A percentile compares a stretch with the other conserved stretches of the same genome.
Evolutionary conservation across 805 yeast genomes (phyloP).

Genomic region (Sugiyamaella boreocaroliniensis): DNA sequence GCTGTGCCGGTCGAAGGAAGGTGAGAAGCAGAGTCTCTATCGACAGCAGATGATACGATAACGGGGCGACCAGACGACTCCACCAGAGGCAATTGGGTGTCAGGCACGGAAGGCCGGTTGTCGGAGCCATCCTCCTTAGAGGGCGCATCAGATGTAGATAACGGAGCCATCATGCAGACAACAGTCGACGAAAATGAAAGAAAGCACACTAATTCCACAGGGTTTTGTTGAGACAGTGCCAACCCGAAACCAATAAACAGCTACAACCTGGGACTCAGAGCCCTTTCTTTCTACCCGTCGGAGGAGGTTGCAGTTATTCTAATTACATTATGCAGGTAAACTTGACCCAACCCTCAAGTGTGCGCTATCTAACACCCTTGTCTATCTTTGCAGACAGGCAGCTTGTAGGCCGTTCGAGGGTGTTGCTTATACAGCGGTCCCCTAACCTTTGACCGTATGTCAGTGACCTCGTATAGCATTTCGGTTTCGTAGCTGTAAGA

Average conservation of each 20-base stretch:
- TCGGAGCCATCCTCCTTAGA: background rate
- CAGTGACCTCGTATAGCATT: too few relatives aligned
- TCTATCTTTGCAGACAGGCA: background rate
- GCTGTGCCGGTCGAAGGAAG: too few relatives aligned
- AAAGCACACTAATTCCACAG: background rate
- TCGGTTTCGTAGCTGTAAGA: too few relatives aligned
- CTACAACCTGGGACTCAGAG: background rate
- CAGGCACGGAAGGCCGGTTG: background rate
- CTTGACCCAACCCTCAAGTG: background rate
- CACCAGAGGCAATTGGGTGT: background rate
- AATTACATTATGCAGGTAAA: background rate
- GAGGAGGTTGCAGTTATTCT: background rate
- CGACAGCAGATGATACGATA: slow-evolving; percentile 6
- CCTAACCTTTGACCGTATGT: background rate
- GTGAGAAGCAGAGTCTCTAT: background rate
- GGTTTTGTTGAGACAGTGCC: background rate
- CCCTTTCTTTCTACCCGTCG: background rate
- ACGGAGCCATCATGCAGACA: background rate
- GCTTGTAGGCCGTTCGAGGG: background rate
- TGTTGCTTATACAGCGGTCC: background rate
- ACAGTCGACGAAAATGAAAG: background rate
- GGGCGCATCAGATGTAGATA: background rate
- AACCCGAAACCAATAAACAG: background rate
- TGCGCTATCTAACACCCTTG: background rate
- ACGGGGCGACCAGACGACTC: background rate